Base-by-base conservation (phyloP, 805 yeast species). In the Naumovozyma baii region DNA sequence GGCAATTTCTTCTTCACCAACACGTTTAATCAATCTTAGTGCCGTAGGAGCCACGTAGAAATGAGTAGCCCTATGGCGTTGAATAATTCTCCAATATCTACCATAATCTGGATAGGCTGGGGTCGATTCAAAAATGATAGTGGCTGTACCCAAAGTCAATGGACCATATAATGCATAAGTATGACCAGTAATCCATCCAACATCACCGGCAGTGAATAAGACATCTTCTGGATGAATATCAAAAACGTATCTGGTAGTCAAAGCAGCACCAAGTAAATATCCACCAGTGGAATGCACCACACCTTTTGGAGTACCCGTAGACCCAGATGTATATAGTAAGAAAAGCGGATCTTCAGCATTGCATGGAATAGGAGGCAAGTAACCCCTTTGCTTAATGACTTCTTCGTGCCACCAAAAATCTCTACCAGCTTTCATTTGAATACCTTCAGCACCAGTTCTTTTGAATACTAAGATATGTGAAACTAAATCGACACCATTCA, bases 141-240 rank as follows among this genome's bases (percentile, higher is more conserved):
- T 79, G 36, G 97, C 80, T 39, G 88, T 84, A 64, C 97, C 98
- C 26, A 79, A 62, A 22, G 78, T 67, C 51, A 92, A 74, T 32
- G 98, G 98, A 44, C 97, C 97, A 58, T 92, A 92, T 35, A 90
- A 75, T 33, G 86, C 95, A 60, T 90, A 92, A 8, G 96, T 83
- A 65, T 92, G 98, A 51, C 97, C 97, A 14, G 98, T 92, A 61
- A 92, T 92, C 97, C 98, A 92, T 60, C 98, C 97, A 41, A 92
- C 86, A 62, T 92, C 97, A 59, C 97, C 97, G 31, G 97, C 97
- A 32, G 97, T 90, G 70, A 92, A 90, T 45, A 90, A 66, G 33
- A 83, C 72, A 63, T 92, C 97, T 46, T 81, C 83, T 43, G 78
- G 78, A 59, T 86, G 95, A 36, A 92, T 78, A 62, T 94, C 97